Conservation (phyloP, 1,284 basidiomycete genomes). For the Ganoderma lucidum region DNA sequence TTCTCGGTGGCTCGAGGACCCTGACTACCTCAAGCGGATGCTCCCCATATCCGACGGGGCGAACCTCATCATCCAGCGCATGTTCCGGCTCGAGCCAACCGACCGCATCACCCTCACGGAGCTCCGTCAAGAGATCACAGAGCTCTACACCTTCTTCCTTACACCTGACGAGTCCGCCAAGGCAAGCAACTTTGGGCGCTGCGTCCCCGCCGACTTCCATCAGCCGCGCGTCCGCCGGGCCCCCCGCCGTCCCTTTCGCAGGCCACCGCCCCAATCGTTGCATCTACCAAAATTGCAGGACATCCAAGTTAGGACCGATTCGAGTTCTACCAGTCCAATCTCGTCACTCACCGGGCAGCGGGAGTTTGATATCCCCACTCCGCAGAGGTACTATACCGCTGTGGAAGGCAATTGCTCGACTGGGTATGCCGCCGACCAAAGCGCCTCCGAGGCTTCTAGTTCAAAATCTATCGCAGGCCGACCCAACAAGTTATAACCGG, state of each 20-base stretch:
- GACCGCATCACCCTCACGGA: constrained; percentile 66
- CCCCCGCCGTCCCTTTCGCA: neutral
- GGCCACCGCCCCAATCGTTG: neutral
- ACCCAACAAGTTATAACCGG: neutral
- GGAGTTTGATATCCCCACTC: neutral
- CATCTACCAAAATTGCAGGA: neutral
- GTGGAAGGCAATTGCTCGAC: neutral
- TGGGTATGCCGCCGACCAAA: neutral
- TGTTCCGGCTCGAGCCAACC: constrained; percentile 63
- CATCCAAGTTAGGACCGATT: neutral
- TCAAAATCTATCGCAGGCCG: too few species aligned
- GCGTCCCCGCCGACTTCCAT: constrained; percentile 17
- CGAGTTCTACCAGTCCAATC: neutral
- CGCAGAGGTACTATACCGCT: neutral
- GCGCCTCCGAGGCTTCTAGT: neutral
- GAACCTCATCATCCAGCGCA: constrained; percentile 63
- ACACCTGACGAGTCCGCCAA: constrained; percentile 55
- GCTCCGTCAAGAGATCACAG: constrained; percentile 65
- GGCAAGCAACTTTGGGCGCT: constrained; percentile 19
- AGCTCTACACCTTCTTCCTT: constrained; percentile 76
- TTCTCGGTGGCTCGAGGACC: constrained; percentile 57
- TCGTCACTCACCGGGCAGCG: neutral
- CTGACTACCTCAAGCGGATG: constrained; percentile 71
- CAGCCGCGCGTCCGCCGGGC: neutral
- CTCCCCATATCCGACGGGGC: constrained; percentile 75